phyloP scores from a whole-genome alignment of 495 filamentous ascomycete genomes.

The Clohesyomyces aquaticus region DNA sequence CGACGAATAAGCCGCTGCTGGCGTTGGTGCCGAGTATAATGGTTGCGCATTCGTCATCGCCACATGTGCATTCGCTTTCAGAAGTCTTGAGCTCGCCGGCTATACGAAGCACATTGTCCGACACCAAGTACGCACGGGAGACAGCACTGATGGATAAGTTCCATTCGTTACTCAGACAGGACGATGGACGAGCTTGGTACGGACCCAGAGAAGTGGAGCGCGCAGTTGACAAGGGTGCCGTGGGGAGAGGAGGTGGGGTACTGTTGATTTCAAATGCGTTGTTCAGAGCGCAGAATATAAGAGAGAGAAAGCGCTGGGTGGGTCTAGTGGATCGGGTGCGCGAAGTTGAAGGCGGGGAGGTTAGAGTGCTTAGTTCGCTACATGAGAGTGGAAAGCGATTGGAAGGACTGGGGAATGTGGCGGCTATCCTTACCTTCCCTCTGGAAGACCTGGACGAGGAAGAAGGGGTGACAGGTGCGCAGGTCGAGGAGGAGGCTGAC shows the following conservation, averaged over 20 bases:
- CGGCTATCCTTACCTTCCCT: slow-evolving; percentile 88
- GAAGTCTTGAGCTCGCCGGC: slow-evolving; percentile 81
- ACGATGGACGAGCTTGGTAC: slow-evolving; percentile 92
- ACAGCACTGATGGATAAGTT: slow-evolving; percentile 86
- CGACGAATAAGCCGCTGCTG: slow-evolving; percentile 57
- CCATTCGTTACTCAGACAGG: slow-evolving; percentile 73
- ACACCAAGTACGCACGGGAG: slow-evolving; percentile 86
- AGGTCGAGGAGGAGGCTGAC: slow-evolving; percentile 1
- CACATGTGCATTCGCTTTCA: slow-evolving; percentile 81
- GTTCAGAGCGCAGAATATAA: slow-evolving; percentile 83
- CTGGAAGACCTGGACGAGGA: slow-evolving; percentile 73
- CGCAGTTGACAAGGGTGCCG: slow-evolving; percentile 86
- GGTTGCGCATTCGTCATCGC: slow-evolving; percentile 81
- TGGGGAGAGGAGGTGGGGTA: slow-evolving; percentile 81
- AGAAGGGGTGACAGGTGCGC: slow-evolving; percentile 54
- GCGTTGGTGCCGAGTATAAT: slow-evolving; percentile 57
- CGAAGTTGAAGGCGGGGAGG: slow-evolving; percentile 80
- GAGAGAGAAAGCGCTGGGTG: slow-evolving; percentile 79
- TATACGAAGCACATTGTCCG: slow-evolving; percentile 72
- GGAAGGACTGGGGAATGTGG: slow-evolving; percentile 83
- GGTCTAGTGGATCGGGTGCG: slow-evolving; percentile 87
- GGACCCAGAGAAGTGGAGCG: slow-evolving; percentile 82
- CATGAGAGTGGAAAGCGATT: slow-evolving; percentile 92
- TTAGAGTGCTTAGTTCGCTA: slow-evolving; percentile 82
- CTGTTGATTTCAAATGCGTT: slow-evolving; percentile 83